Percentiles rank a stretch among this genome's conserved stretches.
Evolutionary conservation across 176 grass and related monocot genomes (phyloP).

Genomic region (Carex cristatella): DNA sequence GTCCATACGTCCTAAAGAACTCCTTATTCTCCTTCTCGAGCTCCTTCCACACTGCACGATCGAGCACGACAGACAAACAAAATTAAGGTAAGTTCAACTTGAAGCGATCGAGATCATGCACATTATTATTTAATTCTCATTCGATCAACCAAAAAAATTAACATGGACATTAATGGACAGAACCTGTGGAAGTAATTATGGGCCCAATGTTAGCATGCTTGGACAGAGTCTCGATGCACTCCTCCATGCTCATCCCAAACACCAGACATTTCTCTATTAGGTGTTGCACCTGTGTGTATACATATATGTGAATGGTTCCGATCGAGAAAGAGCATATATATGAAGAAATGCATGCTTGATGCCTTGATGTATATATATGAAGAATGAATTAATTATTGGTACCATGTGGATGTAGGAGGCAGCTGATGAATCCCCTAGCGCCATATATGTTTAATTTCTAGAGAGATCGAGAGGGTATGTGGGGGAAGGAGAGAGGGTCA

Average conservation of each 20-base stretch:
- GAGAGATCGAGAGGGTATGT: not conserved
- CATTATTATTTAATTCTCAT: not conserved
- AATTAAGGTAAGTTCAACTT: not conserved
- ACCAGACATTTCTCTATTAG: constrained; percentile 80
- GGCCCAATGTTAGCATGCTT: constrained; percentile 64
- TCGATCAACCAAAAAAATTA: not conserved
- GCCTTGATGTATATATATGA: not conserved
- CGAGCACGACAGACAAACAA: not conserved
- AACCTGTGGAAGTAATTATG: constrained; percentile 69
- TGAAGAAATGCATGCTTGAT: not conserved
- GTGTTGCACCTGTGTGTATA: constrained; percentile 50
- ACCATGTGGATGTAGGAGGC: constrained; percentile 76
- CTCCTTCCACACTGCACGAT: constrained; percentile 71
- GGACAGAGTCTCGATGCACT: constrained; percentile 65
- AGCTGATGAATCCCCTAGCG: constrained; percentile 39
- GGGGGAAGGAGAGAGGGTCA: not conserved
- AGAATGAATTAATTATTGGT: not conserved
- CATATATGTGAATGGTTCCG: not conserved
- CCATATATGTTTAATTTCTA: constrained; percentile 8
- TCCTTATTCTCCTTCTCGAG: constrained; percentile 84
- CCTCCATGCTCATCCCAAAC: constrained; percentile 89
- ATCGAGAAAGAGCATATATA: not conserved
- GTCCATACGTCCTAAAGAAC: constrained; percentile 61
- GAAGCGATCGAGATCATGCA: not conserved
- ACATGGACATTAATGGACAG: too few relatives aligned